These are phyloP conservation scores for Rhodosporidiobolus odoratus DNA, from an alignment of 768 basidiomycete genomes.

Conservation along the genomic window DNA sequence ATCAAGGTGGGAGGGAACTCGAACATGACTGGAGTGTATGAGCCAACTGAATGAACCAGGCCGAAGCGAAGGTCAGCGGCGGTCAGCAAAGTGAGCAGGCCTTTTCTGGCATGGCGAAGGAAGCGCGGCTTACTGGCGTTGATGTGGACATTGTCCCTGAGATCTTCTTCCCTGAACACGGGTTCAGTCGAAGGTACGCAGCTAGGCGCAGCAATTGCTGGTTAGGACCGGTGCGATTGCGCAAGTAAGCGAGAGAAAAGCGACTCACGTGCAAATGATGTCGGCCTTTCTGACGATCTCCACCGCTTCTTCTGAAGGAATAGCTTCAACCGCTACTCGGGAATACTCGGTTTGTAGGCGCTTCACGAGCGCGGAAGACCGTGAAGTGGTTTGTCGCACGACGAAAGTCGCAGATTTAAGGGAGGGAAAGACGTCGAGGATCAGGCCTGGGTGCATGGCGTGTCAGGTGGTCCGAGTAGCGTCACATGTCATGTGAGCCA, in stretches of 20 bases:
- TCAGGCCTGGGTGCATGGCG: constrained; percentile 22
- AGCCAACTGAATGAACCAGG: constrained; percentile 25
- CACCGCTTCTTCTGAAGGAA: background rate
- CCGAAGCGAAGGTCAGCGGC: background rate
- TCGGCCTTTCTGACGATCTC: constrained; percentile 35
- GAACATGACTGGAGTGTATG: constrained; percentile 41
- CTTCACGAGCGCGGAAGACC: constrained; percentile 7
- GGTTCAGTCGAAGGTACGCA: constrained; percentile 42
- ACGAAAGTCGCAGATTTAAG: constrained; percentile 18
- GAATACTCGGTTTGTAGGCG: constrained; percentile 8
- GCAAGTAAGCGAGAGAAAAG: background rate
- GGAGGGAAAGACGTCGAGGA: constrained; percentile 37
- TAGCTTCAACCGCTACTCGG: constrained; percentile 4
- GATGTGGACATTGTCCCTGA: constrained; percentile 37
- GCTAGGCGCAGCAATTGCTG: background rate
- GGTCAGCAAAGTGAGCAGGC: background rate
- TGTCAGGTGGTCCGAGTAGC: no score
- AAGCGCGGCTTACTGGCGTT: constrained; percentile 27
- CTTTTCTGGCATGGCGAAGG: background rate
- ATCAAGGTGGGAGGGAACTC: constrained; percentile 39
- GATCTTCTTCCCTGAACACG: constrained; percentile 24
- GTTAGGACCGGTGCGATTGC: background rate
- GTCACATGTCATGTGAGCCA: background rate
- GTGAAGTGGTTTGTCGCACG: constrained; percentile 2
- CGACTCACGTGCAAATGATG: constrained; percentile 42